Conservation (phyloP, 345 rosid genomes). For the Bretschneidera sinensis region DNA sequence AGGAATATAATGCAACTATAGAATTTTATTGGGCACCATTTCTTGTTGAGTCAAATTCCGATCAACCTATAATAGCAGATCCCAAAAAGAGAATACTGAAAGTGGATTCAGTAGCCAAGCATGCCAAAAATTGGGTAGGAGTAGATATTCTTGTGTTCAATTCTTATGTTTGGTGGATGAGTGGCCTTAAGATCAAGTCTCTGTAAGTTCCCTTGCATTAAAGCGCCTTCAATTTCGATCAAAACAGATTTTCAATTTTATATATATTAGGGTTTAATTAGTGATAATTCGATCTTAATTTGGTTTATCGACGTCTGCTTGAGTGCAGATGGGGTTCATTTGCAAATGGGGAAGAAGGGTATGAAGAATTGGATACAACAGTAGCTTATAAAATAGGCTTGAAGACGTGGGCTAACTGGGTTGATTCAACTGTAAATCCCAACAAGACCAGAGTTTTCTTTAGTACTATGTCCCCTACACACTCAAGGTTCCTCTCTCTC, state of each 20-base stretch:
- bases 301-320: too few species aligned
- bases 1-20: constrained; percentile 77
- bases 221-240: too few species aligned
- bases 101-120: constrained; percentile 74
- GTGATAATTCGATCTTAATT: not conserved
- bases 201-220: constrained; percentile 42
- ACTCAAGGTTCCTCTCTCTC: constrained; percentile 43
- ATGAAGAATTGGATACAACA: constrained; percentile 51
- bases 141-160: constrained; percentile 80
- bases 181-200: constrained; percentile 53
- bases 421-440: constrained; percentile 68
- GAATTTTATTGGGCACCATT: constrained; percentile 97
- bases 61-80: constrained; percentile 54
- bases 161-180: constrained; percentile 99
- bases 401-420: constrained; percentile 94
- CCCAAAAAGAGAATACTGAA: constrained; percentile 64
- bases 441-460: constrained; percentile 79
- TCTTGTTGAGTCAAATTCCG: constrained; percentile 80
- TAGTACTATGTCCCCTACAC: constrained; percentile 85
- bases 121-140: constrained; percentile 64
- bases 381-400: constrained; percentile 66
- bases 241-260: too few species aligned
- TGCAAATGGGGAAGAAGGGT: constrained; percentile 68
- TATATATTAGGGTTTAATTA: too few species aligned
- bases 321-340: constrained; percentile 76